A percentile compares a stretch with the other conserved stretches of the same genome.
Evolutionary conservation across 257 asterid species (phyloP).

Genomic region (Penstemon newberryi): DNA sequence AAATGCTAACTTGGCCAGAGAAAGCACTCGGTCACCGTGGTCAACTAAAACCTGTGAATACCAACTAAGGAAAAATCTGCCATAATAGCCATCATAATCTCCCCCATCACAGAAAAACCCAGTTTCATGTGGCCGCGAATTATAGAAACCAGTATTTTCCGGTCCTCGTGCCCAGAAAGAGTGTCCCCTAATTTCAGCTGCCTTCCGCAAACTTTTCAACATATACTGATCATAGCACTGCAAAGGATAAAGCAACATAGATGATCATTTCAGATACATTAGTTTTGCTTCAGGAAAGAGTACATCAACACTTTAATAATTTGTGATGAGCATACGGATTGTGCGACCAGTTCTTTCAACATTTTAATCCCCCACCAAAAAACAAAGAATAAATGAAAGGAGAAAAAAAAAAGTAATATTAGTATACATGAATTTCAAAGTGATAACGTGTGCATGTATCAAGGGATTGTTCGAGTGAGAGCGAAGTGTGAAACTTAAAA

Average conservation of each 20-base stretch:
- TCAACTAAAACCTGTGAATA: slow-evolving; percentile 59
- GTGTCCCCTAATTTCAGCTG: slow-evolving; percentile 82
- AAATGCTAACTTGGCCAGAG: slow-evolving; percentile 63
- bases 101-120: slow-evolving; percentile 73
- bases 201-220: slow-evolving; percentile 67
- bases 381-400: not conserved
- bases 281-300: not conserved
- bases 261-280: slow-evolving; percentile 3
- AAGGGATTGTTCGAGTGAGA: not conserved
- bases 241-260: slow-evolving; percentile 27
- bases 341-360: slow-evolving; percentile 1
- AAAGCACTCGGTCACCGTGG: slow-evolving; percentile 62
- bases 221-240: slow-evolving; percentile 88
- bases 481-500: not conserved
- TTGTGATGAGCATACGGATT: slow-evolving; percentile 11
- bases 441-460: not conserved
- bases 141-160: slow-evolving; percentile 59
- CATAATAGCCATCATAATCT: slow-evolving; percentile 66
- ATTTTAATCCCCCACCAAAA: not conserved
- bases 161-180: slow-evolving; percentile 81
- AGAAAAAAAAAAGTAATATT: not conserved
- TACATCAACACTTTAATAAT: slow-evolving; percentile 16
- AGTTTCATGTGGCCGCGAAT: slow-evolving; percentile 63
- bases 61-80: slow-evolving; percentile 65
- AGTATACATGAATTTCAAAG: not conserved